Evolutionary conservation across 345 rosid genomes (phyloP).

Genomic region (Rubroshorea leprosula): DNA sequence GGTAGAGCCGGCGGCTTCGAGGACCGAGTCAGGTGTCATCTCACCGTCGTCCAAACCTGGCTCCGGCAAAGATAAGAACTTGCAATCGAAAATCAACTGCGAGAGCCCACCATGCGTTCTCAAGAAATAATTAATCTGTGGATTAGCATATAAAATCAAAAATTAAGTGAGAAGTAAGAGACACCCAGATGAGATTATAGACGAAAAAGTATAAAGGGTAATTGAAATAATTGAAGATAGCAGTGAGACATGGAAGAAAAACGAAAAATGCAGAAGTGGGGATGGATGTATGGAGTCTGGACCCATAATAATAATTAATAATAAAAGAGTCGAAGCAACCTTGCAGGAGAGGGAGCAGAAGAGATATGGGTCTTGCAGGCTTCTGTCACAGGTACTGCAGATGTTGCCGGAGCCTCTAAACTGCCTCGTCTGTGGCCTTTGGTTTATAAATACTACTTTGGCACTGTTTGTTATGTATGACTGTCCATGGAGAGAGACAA

Average conservation of each 20-base stretch:
- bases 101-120: slow-evolving; percentile 55
- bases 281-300: no score
- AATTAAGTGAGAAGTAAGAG: neutral
- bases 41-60: slow-evolving; percentile 41
- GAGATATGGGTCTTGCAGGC: slow-evolving; percentile 57
- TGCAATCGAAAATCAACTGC: slow-evolving; percentile 54
- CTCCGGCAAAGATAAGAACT: slow-evolving; percentile 54
- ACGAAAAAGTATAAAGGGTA: slow-evolving; percentile 1
- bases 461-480: slow-evolving; percentile 75
- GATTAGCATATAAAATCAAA: neutral
- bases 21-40: slow-evolving; percentile 55
- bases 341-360: slow-evolving; percentile 92
- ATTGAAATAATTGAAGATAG: neutral
- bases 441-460: slow-evolving; percentile 78
- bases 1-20: slow-evolving; percentile 49
- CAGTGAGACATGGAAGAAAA: neutral
- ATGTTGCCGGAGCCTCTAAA: slow-evolving; percentile 62
- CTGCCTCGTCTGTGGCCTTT: slow-evolving; percentile 62
- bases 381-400: slow-evolving; percentile 65
- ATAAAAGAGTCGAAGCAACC: slow-evolving; percentile 29
- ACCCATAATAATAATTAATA: no score
- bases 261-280: neutral
- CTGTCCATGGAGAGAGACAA: slow-evolving; percentile 26
- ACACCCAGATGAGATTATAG: slow-evolving; percentile 10
- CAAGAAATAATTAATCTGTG: slow-evolving; percentile 52